Percentiles rank a stretch among this genome's conserved stretches.
These are phyloP conservation scores for Citrus unshiu DNA, from an alignment of 345 rosid genomes.

Conservation along the genomic window DNA sequence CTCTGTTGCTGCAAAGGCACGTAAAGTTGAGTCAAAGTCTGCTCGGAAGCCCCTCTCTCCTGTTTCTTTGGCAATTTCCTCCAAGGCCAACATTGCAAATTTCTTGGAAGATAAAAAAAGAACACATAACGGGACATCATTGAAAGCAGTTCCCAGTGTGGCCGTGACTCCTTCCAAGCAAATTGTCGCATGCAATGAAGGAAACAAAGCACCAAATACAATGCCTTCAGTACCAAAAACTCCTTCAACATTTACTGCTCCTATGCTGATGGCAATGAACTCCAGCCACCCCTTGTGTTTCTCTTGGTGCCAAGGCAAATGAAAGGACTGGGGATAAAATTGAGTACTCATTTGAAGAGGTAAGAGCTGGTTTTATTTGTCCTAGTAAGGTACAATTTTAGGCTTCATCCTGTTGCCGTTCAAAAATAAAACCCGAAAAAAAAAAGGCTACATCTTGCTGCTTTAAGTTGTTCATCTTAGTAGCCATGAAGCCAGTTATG, in stretches of 20 bases:
- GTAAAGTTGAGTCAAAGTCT: constrained; percentile 24
- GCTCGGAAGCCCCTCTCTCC: constrained; percentile 63
- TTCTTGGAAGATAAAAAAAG: constrained; percentile 36
- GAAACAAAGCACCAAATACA: constrained; percentile 29
- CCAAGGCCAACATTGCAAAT: constrained; percentile 41
- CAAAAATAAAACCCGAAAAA: too few species aligned
- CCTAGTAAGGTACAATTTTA: not conserved
- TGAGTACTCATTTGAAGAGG: constrained; percentile 50
- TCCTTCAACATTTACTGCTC: constrained; percentile 41
- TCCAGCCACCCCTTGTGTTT: constrained; percentile 46
- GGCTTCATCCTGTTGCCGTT: not conserved
- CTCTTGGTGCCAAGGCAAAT: constrained; percentile 6
- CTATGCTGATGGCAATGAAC: constrained; percentile 60
- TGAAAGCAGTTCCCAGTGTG: constrained; percentile 9
- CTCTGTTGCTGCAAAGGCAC: constrained; percentile 24
- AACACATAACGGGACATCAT: constrained; percentile 16
- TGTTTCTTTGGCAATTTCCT: constrained; percentile 32
- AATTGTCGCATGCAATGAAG: constrained; percentile 22
- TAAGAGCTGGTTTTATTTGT: constrained; percentile 32
- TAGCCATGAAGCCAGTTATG: not conserved
- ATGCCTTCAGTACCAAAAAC: constrained; percentile 41
- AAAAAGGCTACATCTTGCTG: too few species aligned
- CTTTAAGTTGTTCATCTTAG: not conserved
- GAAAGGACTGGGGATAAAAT: constrained; percentile 9
- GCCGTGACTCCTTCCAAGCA: constrained; percentile 17